A percentile compares a stretch with the other conserved stretches of the same genome.
phyloP scores from a whole-genome alignment of 2,329 filamentous ascomycete species.

The Proliferodiscus dingleyae region DNA sequence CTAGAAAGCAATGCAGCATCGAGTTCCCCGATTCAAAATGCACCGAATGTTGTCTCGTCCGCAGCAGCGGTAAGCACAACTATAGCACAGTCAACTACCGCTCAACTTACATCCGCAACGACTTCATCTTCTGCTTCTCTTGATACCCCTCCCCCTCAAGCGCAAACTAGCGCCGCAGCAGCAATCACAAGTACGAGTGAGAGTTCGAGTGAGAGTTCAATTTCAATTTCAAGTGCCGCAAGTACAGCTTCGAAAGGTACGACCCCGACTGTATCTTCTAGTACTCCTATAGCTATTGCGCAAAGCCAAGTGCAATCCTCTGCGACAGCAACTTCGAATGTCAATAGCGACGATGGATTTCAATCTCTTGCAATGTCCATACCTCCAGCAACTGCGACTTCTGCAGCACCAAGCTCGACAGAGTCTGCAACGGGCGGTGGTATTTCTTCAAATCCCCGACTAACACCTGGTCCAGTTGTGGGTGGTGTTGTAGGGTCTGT shows the following conservation, averaged over 20 bases:
- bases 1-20: constrained; percentile 1
- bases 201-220: constrained; percentile 1
- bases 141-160: constrained; percentile 9
- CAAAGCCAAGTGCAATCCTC: constrained; percentile 22
- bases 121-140: constrained; percentile 14
- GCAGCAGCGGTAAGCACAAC: background rate
- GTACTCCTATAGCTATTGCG: constrained; percentile 20
- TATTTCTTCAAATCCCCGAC: constrained; percentile 18
- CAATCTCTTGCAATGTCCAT: constrained; percentile 15
- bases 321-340: constrained; percentile 8
- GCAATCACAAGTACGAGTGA: constrained; percentile 5
- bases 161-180: constrained; percentile 1
- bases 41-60: background rate
- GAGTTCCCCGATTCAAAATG: constrained; percentile 2
- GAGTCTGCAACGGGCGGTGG: constrained; percentile 17
- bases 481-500: constrained; percentile 28
- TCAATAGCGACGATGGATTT: constrained; percentile 9
- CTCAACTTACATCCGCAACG: constrained; percentile 10
- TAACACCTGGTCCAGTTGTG: constrained; percentile 22
- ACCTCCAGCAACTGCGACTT: constrained; percentile 10
- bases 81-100: constrained; percentile 1
- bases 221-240: constrained; percentile 7
- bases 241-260: constrained; percentile 22
- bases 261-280: constrained; percentile 23
- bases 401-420: constrained; percentile 9